Percentiles rank a stretch among this genome's conserved stretches.
Conservation (phyloP, 2,329 filamentous ascomycete genomes). For the Aotearoamyces nothofagi region DNA sequence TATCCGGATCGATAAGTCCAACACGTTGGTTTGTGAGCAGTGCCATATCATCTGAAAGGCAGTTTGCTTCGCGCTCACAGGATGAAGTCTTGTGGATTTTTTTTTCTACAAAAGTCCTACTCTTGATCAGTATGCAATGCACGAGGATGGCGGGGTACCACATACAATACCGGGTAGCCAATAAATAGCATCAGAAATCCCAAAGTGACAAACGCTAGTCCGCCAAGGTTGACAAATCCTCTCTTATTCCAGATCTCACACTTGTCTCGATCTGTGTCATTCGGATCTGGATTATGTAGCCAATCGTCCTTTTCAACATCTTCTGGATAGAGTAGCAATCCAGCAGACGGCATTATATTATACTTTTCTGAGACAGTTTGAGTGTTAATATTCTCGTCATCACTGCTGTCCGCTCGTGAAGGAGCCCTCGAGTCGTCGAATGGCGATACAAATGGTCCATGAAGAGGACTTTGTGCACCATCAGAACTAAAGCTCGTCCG, state of each 20-base stretch:
- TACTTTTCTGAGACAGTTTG: conserved; percentile 63
- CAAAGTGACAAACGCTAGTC: conserved; percentile 39
- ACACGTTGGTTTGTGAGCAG: conserved; percentile 43
- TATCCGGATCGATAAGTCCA: conserved; percentile 52
- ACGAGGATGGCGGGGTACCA: no score
- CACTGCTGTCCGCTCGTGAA: conserved; percentile 40
- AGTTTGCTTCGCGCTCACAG: no score
- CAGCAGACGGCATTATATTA: conserved; percentile 53
- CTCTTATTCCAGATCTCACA: conserved; percentile 50
- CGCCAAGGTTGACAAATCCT: conserved; percentile 49
- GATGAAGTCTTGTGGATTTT: no score
- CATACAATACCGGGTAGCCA: conserved; percentile 55
- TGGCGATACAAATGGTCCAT: conserved; percentile 31
- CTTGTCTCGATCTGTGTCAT: conserved; percentile 42
- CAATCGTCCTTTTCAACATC: conserved; percentile 63
- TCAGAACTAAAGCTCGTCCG: conserved; percentile 53
- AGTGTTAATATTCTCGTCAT: conserved; percentile 51
- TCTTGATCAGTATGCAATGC: no score
- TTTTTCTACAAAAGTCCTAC: no score
- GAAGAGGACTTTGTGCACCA: conserved; percentile 29
- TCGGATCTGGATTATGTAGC: conserved; percentile 54
- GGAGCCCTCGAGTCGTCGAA: conserved; percentile 44
- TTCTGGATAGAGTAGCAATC: conserved; percentile 52
- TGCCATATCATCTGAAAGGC: conserved; percentile 19
- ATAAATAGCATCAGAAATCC: conserved; percentile 52